Evolutionary conservation across 2,329 filamentous ascomycete genomes (phyloP).

Genomic region (Penicillium sp.): DNA sequence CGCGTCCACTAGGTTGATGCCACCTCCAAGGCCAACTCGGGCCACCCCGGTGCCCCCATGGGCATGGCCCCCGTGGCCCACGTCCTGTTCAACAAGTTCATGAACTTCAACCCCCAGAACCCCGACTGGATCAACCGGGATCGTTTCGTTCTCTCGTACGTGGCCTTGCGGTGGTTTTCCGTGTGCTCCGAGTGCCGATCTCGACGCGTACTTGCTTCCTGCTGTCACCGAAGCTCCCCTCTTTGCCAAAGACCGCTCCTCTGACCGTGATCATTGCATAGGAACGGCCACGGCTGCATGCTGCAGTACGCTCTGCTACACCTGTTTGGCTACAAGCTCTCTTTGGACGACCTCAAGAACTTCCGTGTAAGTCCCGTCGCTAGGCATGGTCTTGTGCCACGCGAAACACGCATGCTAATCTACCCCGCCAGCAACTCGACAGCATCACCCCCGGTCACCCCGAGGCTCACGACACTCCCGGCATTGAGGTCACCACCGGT

Average conservation of each 20-base stretch:
- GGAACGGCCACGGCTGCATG: constrained; percentile 99
- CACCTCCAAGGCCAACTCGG: constrained; percentile 91
- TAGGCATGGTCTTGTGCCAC: too few relatives aligned
- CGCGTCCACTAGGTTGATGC: constrained; percentile 76
- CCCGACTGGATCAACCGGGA: constrained; percentile 95
- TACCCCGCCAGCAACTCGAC: constrained; percentile 57
- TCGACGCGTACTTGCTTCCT: too few relatives aligned
- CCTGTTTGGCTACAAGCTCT: constrained; percentile 84
- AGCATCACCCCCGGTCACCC: constrained; percentile 94
- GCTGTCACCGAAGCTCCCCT: background rate
- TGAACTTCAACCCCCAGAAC: constrained; percentile 99
- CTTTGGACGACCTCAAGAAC: constrained; percentile 86
- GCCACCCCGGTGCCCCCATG: constrained; percentile 98
- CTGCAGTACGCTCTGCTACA: constrained; percentile 98
- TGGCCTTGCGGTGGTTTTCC: too few relatives aligned
- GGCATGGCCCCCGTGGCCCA: constrained; percentile 91
- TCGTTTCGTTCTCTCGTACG: constrained; percentile 98
- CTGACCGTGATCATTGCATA: constrained; percentile 40
- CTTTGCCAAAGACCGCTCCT: background rate
- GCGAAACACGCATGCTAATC: too few relatives aligned
- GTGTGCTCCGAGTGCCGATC: too few relatives aligned
- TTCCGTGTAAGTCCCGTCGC: constrained; percentile 83
- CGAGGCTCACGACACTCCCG: constrained; percentile 92
- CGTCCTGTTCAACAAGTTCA: constrained; percentile 97
- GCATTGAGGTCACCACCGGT: constrained; percentile 96